A percentile compares a stretch with the other conserved stretches of the same genome.
Conservation (phyloP, 2,329 filamentous ascomycete species). For the Clonostachys sp. region DNA sequence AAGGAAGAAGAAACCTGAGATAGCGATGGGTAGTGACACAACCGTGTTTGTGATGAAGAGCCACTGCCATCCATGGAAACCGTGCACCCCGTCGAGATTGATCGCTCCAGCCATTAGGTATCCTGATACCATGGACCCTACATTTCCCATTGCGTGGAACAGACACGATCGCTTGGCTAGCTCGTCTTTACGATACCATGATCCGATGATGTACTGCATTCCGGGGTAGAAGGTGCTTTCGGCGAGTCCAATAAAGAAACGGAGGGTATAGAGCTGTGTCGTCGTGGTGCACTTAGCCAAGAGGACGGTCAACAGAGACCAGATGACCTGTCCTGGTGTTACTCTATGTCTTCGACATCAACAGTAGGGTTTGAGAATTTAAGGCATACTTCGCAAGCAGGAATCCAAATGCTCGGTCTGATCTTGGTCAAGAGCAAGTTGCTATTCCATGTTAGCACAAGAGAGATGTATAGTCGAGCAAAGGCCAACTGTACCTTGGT, state of each 20-base stretch:
- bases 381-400: conserved; percentile 20
- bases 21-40: conserved; percentile 27
- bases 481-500: conserved; percentile 12
- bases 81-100: conserved; percentile 61
- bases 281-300: conserved; percentile 26
- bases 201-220: conserved; percentile 31
- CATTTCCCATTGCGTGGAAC: conserved; percentile 24
- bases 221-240: conserved; percentile 32
- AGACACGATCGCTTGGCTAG: conserved; percentile 34
- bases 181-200: conserved; percentile 38
- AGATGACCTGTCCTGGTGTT: conserved; percentile 6
- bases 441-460: conserved; percentile 1
- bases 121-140: conserved; percentile 18
- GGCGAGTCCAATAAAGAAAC: conserved; percentile 36
- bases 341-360: not conserved
- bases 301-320: conserved; percentile 23
- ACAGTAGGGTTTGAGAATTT: not conserved
- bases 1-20: conserved; percentile 22
- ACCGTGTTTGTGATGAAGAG: conserved; percentile 70
- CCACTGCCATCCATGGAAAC: conserved; percentile 56
- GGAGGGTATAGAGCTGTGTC: conserved; percentile 28
- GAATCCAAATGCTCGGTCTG: conserved; percentile 33
- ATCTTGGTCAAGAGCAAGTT: conserved; percentile 29
- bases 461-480: not conserved
- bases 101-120: conserved; percentile 35